These are phyloP conservation scores for Fomitopsis palustris DNA, from an alignment of 1,284 basidiomycete species.

Conservation along the genomic window DNA sequence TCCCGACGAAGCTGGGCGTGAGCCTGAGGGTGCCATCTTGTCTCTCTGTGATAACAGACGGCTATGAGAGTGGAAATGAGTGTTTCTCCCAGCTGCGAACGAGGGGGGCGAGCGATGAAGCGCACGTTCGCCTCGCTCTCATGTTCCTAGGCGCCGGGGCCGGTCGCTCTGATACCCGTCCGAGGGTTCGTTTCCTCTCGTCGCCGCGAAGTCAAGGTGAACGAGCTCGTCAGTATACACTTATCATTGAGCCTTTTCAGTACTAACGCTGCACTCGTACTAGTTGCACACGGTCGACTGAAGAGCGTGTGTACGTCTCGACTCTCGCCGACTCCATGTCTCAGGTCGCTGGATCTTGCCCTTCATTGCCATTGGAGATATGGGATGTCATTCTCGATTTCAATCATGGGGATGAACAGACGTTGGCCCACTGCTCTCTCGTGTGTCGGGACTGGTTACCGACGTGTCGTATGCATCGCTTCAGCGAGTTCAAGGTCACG, in stretches of 20 bases:
- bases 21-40: conserved; percentile 17
- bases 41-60: neutral
- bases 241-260: too few species aligned
- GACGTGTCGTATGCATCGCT: neutral
- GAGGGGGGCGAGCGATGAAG: neutral
- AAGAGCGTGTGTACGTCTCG: too few species aligned
- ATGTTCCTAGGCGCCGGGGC: neutral
- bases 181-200: too few species aligned
- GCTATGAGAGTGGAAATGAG: neutral
- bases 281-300: too few species aligned
- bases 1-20: conserved; percentile 13
- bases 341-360: too few species aligned
- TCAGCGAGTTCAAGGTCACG: neutral
- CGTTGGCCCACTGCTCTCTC: neutral
- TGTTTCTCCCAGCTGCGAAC: neutral
- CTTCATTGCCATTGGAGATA: too few species aligned
- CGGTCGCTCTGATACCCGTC: neutral
- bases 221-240: too few species aligned
- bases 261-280: too few species aligned
- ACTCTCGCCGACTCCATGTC: too few species aligned
- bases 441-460: neutral
- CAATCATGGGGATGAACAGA: neutral
- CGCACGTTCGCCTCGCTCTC: neutral
- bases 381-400: neutral
- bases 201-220: too few species aligned